Evolutionary conservation across 2,329 filamentous ascomycete genomes (phyloP), one percentile per base, ranked within the genome.

Genomic region (Aspergillus caelatus): DNA sequence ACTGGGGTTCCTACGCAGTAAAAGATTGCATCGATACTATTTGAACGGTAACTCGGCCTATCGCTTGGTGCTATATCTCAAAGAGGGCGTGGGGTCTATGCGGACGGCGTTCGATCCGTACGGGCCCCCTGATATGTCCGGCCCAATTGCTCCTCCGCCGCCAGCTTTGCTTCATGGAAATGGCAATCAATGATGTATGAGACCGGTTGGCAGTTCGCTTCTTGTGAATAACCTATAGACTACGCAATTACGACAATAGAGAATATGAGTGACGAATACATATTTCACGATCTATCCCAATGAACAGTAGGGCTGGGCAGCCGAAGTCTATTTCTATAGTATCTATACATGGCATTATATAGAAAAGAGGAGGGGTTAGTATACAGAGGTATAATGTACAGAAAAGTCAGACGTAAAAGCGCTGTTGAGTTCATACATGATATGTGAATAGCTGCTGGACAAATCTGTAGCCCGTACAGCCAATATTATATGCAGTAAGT

Each of bases 31-130:
- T 78, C 86, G 95, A 50, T 99, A 99, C 75, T 99, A 99, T 72
- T 82, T 99, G 46, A 99, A 98, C 74, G 95, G 95, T 12, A 99
- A 93, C 75, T 96, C 93, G 61, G 95, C 95, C 2, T 99, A 95
- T 77, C 86, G 95, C 48, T 82, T 99, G 58, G 89, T 98, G 8
- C 79, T 99, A 43, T 90, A 94, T 67, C 80, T 97, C 58, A 94
- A 91, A 74, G 82, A 84, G 67, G 84, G 84, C 7, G 81, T 84
- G 11, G 81, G 81, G 4, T 77, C 78, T 34, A 81, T 81, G 45
- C 71, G 75, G 34, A 75, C 78, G 12, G 65, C 69, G 14, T 72
- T 77, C 62, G 79, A 81, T 64, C 71, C 75, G 3, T 76, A 75
- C 52, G 70, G 63, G 19, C 60, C 62, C 50, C 67, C 61, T 21